Conservation (phyloP, 306 rosid genomes). For the Trifolium repens region DNA sequence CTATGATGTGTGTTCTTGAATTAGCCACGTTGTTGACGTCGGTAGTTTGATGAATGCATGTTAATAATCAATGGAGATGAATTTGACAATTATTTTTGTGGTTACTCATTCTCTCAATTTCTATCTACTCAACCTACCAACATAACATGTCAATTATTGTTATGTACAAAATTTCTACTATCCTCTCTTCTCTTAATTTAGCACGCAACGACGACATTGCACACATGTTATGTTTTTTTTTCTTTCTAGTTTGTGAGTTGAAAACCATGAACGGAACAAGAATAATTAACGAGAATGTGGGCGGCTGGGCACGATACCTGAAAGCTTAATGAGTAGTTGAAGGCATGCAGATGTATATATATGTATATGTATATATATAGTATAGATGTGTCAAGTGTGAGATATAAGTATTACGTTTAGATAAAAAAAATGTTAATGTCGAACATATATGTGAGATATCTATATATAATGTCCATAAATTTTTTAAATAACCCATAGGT, state of each 20-base stretch:
- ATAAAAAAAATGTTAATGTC: too few species aligned
- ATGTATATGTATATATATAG: too few species aligned
- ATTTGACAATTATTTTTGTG: constrained; percentile 8
- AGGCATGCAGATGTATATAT: too few species aligned
- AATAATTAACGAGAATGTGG: neutral
- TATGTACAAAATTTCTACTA: neutral
- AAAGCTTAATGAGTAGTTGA: too few species aligned
- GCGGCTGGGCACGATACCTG: neutral
- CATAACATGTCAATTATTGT: neutral
- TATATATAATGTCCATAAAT: too few species aligned
- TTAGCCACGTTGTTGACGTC: constrained; percentile 31
- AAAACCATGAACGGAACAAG: neutral
- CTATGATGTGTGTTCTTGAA: neutral
- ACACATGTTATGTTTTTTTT: neutral
- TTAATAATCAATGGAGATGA: neutral
- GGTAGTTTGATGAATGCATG: neutral
- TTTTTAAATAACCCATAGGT: too few species aligned
- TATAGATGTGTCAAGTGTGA: too few species aligned
- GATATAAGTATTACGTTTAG: too few species aligned
- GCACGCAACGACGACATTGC: neutral
- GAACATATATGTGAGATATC: too few species aligned
- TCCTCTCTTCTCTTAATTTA: neutral
- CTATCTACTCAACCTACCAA: neutral
- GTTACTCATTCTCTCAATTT: neutral
- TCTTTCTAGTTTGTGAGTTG: neutral